These are phyloP conservation scores for Phenoliferia sp. DNA, from an alignment of 1,284 basidiomycete species.

Conservation along the genomic window DNA sequence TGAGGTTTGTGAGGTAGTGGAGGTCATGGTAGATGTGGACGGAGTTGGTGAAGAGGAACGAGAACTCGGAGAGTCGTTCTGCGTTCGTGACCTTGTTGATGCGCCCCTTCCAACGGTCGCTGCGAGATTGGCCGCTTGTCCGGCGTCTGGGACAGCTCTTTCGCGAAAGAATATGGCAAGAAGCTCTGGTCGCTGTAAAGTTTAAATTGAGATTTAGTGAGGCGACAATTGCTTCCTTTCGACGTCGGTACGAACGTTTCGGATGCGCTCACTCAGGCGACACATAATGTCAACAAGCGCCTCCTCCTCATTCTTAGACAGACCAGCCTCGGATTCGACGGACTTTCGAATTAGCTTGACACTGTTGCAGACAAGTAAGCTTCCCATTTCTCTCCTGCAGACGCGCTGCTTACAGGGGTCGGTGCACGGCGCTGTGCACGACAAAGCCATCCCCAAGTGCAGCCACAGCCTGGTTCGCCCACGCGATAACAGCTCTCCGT, in stretches of 20 bases:
- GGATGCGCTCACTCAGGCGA: conserved; percentile 21
- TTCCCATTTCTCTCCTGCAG: background rate
- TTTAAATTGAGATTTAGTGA: conserved; percentile 54
- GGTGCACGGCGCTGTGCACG: conserved; percentile 65
- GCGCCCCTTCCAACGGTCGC: background rate
- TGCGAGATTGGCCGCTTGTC: conserved; percentile 48
- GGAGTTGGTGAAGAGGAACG: conserved; percentile 54
- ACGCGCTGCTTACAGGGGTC: conserved; percentile 14
- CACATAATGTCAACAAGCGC: conserved; percentile 56
- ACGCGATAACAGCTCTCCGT: conserved; percentile 74
- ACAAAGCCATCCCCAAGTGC: conserved; percentile 85
- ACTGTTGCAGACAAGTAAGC: background rate
- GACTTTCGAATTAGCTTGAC: conserved; percentile 68
- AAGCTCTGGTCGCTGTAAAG: conserved; percentile 58
- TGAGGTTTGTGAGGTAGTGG: conserved; percentile 33
- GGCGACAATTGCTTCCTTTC: conserved; percentile 48
- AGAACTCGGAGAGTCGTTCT: conserved; percentile 8
- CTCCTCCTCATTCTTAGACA: conserved; percentile 68
- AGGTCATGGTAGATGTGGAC: conserved; percentile 57
- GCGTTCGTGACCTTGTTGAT: too few relatives aligned
- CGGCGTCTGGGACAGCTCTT: conserved; percentile 46
- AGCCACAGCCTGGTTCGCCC: conserved; percentile 81
- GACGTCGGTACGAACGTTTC: conserved; percentile 22
- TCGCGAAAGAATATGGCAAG: conserved; percentile 96
- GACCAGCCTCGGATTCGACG: conserved; percentile 82